Base-by-base conservation (phyloP, 305 asterid genomes). In the Fraxinus dipetala region DNA sequence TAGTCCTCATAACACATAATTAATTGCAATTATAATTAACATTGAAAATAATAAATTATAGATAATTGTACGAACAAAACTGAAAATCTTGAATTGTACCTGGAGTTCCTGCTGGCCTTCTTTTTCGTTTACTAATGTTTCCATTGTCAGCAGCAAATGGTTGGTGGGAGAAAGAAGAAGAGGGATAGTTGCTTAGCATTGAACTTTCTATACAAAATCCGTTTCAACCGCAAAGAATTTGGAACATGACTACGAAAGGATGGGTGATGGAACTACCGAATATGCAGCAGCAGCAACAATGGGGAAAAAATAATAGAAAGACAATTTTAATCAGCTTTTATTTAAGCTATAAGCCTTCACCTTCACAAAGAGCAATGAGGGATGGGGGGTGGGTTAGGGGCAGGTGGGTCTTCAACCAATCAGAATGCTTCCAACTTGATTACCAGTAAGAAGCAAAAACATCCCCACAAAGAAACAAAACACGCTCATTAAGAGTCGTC, bases 31-130 rank as follows among this genome's bases (percentile, higher is more conserved):
- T 65, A 45, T 3, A 65, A 61, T 6, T 1, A 35, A 13, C 30
- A 3, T 4, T 65, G 26, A 28, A 61, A 30, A 36, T 36, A 31
- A 78, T 16, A 30, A 13, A 40, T 6, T 13, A 2, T 20, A 59
- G 16, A 26, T 26, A 28, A 32, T 31, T 1, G 1, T 3, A 76
- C 28, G 14, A 63, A 18, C 5, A 56, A 56, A 70, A 7, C 18
- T 34, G n/a, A 36, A 36, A 22, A n/a, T n/a, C 59, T 3, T 61
- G 30, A 56, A 16, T 79, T 14, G 13, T 85, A 92, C 98, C 98
- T 81, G 98, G 98, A 31, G 98, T 95, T 35, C 98, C 98, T 35
- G 98, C 97, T 2, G 98, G 98, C 20, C 97, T 85, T 26, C 98
- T 80, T 84, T 92, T 91, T 36, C 97, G 72, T 78, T 90, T 91